A percentile compares a stretch with the other conserved stretches of the same genome.
These are phyloP conservation scores for Elsinoe australis DNA, from an alignment of 2,329 filamentous ascomycete genomes.

Conservation along the genomic window DNA sequence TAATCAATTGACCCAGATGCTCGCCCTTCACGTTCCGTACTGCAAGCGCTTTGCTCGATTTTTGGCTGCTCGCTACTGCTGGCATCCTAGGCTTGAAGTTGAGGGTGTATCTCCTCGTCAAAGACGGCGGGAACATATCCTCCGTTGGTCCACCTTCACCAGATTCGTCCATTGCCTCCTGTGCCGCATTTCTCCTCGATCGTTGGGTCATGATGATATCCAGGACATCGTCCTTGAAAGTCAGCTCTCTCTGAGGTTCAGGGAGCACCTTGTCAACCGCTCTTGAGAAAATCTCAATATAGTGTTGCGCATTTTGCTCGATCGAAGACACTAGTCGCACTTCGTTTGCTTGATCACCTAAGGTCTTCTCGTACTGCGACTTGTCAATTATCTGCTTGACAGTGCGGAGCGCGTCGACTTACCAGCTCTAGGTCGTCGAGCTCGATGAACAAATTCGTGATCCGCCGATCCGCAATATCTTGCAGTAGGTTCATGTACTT, in stretches of 20 bases:
- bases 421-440: constrained; percentile 77
- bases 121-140: constrained; percentile 80
- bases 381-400: constrained; percentile 19
- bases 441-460: constrained; percentile 74
- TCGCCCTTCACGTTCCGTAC: constrained; percentile 89
- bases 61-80: constrained; percentile 54
- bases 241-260: constrained; percentile 65
- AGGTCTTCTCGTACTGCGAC: constrained; percentile 63
- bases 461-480: constrained; percentile 71
- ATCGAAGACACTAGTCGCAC: constrained; percentile 74
- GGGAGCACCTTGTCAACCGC: constrained; percentile 86
- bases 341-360: constrained; percentile 50
- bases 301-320: constrained; percentile 86
- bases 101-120: constrained; percentile 88
- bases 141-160: constrained; percentile 58
- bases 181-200: constrained; percentile 72
- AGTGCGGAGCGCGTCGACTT: constrained; percentile 28
- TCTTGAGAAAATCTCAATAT: constrained; percentile 81
- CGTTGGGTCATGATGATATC: constrained; percentile 95
- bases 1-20: constrained; percentile 87
- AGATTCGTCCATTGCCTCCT: constrained; percentile 40
- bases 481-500: constrained; percentile 90
- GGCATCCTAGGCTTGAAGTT: constrained; percentile 90
- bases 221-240: constrained; percentile 95
- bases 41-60: constrained; percentile 59